phyloP scores from a whole-genome alignment of 1,139 yeast genomes.

The Candida labiduridarum region DNA sequence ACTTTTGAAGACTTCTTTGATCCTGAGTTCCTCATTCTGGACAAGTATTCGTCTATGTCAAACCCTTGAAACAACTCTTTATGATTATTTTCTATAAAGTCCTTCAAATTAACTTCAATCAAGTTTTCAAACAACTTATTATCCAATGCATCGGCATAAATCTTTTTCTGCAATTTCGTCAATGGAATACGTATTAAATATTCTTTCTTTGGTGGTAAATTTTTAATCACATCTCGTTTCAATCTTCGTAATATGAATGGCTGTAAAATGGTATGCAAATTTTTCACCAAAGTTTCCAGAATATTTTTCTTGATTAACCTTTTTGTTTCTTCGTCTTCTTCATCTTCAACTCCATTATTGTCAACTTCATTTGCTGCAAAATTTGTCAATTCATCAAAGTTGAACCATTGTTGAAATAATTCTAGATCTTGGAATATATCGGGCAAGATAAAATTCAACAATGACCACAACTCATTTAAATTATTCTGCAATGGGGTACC shows the following conservation, averaged over 20 bases:
- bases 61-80: slow-evolving; percentile 22
- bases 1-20: background rate
- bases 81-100: slow-evolving; percentile 42
- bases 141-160: slow-evolving; percentile 64
- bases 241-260: slow-evolving; percentile 85
- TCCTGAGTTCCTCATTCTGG: background rate
- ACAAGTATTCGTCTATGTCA: slow-evolving; percentile 43
- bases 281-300: slow-evolving; percentile 65
- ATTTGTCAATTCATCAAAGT: slow-evolving; percentile 60
- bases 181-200: slow-evolving; percentile 76
- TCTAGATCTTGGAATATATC: slow-evolving; percentile 90
- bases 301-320: slow-evolving; percentile 61
- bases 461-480: slow-evolving; percentile 85
- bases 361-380: slow-evolving; percentile 37
- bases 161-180: slow-evolving; percentile 58
- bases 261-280: slow-evolving; percentile 81
- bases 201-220: slow-evolving; percentile 86
- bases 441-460: slow-evolving; percentile 85
- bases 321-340: slow-evolving; percentile 32
- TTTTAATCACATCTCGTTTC: slow-evolving; percentile 67
- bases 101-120: slow-evolving; percentile 47
- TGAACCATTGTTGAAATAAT: slow-evolving; percentile 92
- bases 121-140: slow-evolving; percentile 45
- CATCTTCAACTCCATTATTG: slow-evolving; percentile 25
- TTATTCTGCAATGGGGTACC: slow-evolving; percentile 96